phyloP scores from a whole-genome alignment of 345 rosid genomes.

The Iberis pinnata region DNA sequence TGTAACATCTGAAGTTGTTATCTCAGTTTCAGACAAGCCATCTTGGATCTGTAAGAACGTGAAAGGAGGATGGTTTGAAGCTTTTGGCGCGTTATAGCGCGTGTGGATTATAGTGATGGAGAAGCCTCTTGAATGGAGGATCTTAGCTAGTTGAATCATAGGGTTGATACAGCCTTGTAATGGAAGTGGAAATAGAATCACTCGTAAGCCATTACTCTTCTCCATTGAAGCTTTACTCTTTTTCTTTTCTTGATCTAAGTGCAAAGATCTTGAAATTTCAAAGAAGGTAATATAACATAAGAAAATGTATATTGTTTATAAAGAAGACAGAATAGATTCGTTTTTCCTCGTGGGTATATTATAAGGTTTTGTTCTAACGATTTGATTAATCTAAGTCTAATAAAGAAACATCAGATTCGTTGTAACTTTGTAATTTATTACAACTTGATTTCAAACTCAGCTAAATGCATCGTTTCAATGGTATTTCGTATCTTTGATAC shows the following conservation, averaged over 20 bases:
- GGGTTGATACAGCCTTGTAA: conserved; percentile 58
- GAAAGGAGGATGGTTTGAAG: conserved; percentile 26
- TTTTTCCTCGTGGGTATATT: too few species aligned
- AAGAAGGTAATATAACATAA: too few species aligned
- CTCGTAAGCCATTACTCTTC: conserved; percentile 20
- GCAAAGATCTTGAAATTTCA: too few species aligned
- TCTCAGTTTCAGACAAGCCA: conserved; percentile 26
- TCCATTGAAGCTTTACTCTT: conserved; percentile 18
- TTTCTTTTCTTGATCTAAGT: neutral
- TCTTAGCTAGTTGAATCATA: conserved; percentile 58
- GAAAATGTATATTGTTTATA: too few species aligned
- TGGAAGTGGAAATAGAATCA: conserved; percentile 51
- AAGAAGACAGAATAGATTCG: too few species aligned
- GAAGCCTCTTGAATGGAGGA: conserved; percentile 40
- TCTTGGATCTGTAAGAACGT: conserved; percentile 27
- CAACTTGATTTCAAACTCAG: too few species aligned
- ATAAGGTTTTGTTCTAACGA: too few species aligned
- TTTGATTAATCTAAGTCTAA: too few species aligned
- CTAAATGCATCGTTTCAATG: too few species aligned
- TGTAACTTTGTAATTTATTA: too few species aligned
- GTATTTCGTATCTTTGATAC: too few species aligned
- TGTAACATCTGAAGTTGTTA: conserved; percentile 16
- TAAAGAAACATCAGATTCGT: too few species aligned
- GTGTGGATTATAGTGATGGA: conserved; percentile 45
- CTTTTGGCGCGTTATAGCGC: conserved; percentile 31